Conservation (phyloP, 1,284 basidiomycete genomes). For the Boletellus deceptivus region DNA sequence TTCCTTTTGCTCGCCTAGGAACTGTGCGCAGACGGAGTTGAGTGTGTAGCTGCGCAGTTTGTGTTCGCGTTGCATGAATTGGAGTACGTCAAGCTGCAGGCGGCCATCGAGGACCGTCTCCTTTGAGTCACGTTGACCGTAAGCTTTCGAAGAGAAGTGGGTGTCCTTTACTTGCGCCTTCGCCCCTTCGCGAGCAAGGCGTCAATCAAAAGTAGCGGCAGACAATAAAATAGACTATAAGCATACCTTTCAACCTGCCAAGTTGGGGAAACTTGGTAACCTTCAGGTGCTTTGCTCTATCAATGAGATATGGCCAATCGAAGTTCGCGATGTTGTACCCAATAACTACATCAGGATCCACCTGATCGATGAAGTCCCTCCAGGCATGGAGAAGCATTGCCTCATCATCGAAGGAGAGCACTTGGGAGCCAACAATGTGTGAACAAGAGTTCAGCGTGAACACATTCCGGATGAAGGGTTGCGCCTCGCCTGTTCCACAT, state of each 20-base stretch:
- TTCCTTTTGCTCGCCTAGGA: conserved; percentile 95
- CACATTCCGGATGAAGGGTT: conserved; percentile 94
- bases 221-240: not conserved
- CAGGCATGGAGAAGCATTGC: conserved; percentile 70
- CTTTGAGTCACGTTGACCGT: conserved; percentile 93
- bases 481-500: conserved; percentile 61
- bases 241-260: conserved; percentile 73
- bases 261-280: conserved; percentile 72
- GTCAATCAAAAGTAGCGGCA: conserved; percentile 1
- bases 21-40: conserved; percentile 94
- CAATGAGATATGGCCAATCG: conserved; percentile 92
- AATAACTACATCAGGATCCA: conserved; percentile 91
- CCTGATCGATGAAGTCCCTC: conserved; percentile 82
- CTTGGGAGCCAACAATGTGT: conserved; percentile 92
- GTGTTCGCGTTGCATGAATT: conserved; percentile 96
- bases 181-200: conserved; percentile 46
- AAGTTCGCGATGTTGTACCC: conserved; percentile 92
- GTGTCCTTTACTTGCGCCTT: conserved; percentile 84
- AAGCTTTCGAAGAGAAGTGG: conserved; percentile 95
- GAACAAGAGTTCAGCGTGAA: conserved; percentile 93
- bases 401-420: conserved; percentile 83
- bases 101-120: conserved; percentile 88
- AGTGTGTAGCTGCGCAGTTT: conserved; percentile 94
- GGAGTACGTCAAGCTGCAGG: conserved; percentile 88
- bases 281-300: conserved; percentile 82